Base-by-base conservation (phyloP, 2,329 filamentous ascomycete genomes). In the Canariomyces notabilis region DNA sequence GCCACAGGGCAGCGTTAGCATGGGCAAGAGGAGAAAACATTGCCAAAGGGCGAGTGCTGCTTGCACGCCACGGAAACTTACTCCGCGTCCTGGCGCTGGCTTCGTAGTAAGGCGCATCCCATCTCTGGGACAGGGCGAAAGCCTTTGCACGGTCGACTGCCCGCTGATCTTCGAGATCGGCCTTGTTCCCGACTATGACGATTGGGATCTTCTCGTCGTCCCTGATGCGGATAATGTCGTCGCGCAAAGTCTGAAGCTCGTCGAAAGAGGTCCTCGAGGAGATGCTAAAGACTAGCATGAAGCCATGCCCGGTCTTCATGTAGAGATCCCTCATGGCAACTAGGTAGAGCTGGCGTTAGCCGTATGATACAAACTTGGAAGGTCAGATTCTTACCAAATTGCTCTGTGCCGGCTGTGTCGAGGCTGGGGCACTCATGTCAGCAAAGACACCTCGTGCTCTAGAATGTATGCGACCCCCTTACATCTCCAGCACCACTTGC, bases 261-360 rank as follows among this genome's bases (percentile, higher is more conserved):
- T 82, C 79, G 33, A 95, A 75, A n/a, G 88, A 94, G 26, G 87
- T 87, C 51, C 78, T 74, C 51, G 87, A 93, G 15, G 88, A 91
- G 62, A 95, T 95, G 67, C 86, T 91, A 70, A 95, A 95, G 48
- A 95, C 89, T 31, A 95, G 77, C 45, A 95, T 78, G 64, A 95
- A 95, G 0, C 89, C 89, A 68, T 95, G 88, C 45, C 89, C 89
- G 32, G 89, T 87, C 64, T 93, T 93, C 87, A 95, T 94, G 72
- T 95, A 93, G 37, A 91, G 74, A 63, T 93, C 87, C 62, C 87
- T 78, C 77, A 81, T 81, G 46, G 77, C 77, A 57, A 80, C 74
- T 80, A 51, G 18, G 46, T 80, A 51, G 18, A 46, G 22, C 29
- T n/a, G 43, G 32, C 49, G 53, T 66, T 45, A 66, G 61, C 29